Evolutionary conservation across 2,329 filamentous ascomycete species (phyloP).

Genomic region (Calycina herbarum): DNA sequence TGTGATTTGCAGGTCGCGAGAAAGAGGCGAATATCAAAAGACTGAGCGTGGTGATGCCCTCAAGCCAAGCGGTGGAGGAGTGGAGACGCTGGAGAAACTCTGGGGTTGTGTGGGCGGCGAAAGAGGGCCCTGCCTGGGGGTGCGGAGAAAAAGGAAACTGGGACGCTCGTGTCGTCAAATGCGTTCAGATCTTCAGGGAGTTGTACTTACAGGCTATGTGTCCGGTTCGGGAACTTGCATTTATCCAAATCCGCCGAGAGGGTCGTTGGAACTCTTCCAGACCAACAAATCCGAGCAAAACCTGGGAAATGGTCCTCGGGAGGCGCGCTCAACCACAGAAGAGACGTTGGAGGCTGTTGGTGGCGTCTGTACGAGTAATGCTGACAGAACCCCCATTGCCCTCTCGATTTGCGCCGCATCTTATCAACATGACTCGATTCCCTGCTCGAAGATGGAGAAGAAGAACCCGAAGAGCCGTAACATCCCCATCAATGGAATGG

Average conservation of each 20-base stretch:
- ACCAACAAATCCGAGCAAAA: neutral
- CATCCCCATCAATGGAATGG: neutral
- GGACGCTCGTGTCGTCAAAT: neutral
- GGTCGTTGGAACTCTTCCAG: neutral
- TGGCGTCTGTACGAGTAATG: neutral
- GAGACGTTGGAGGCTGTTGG: constrained; percentile 1
- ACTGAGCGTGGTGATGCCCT: neutral
- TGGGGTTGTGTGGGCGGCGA: neutral
- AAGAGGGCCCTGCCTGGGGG: neutral
- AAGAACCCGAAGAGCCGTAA: neutral
- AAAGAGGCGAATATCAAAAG: neutral
- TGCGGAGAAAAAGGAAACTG: neutral
- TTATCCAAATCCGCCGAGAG: neutral
- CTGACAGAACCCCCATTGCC: neutral
- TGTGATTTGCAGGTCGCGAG: constrained; percentile 1
- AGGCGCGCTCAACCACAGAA: neutral
- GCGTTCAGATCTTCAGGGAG: constrained; percentile 1
- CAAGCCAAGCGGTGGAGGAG: neutral
- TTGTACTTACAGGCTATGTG: neutral
- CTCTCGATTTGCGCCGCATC: neutral
- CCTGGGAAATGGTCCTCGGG: neutral
- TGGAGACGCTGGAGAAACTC: neutral
- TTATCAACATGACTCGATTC: neutral
- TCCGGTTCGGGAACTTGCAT: constrained; percentile 3
- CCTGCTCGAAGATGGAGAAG: no score